Base-by-base conservation (phyloP, 805 yeast genomes). In the Candida ovalis region DNA sequence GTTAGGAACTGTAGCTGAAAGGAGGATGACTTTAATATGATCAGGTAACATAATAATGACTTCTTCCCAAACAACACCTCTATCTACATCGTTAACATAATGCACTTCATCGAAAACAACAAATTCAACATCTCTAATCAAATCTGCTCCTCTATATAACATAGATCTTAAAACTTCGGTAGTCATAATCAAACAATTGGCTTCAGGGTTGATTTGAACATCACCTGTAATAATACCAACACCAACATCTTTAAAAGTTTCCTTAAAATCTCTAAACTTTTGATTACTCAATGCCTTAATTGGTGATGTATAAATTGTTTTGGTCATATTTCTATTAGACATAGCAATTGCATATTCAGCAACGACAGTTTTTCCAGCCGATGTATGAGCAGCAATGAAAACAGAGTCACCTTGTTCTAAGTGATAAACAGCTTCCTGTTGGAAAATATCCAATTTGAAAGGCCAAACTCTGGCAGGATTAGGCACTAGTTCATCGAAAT, bases 41-140 rank as follows among this genome's bases (percentile, higher is more conserved):
- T 95, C 97, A 3, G 99, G 99, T 39, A 94, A 75, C 63, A 94
- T 73, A 49, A 94, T 94, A 55, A 94, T 92, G 15, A 98, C 92
- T 69, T 94, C 99, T 71, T 94, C 99, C 99, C 99, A 94, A 32
- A 94, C 99, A 45, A 94, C 99, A 67, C 99, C 99, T 71, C 99
- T 82, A 57, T 90, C 94, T 59, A 89, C 86, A 67, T 94, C 99
- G 71, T 97, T 84, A 95, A 94, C 94, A 69, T 94, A 94, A 71
- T 94, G 99, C 41, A 94, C 97, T 67, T 94, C 99, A 69, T 94
- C 99, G 56, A 94, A 94, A 36, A 94, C 83, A 44, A 94, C 99
- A 96, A 97, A 94, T 0, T 97, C 97, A 38, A 94, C 98, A 74
- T 94, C 99, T 68, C 99, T 80, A 92, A 94, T 91, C 42, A 95